A percentile compares a stretch with the other conserved stretches of the same genome.
phyloP scores from a whole-genome alignment of 148 eudicot species.

The Agrostemma githago region DNA sequence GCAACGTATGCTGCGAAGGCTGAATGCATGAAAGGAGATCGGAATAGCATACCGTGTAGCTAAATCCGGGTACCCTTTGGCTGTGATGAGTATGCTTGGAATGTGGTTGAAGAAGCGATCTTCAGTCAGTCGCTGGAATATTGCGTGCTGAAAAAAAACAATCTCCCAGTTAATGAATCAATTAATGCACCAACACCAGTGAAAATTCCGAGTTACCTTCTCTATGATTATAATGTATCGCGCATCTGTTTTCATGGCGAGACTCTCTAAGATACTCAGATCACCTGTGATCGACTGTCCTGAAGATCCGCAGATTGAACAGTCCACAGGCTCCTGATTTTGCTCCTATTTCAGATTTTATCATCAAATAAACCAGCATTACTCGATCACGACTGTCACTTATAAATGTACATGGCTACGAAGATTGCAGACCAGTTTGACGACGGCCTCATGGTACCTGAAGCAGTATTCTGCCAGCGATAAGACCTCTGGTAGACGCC shows the following conservation, averaged over 20 bases:
- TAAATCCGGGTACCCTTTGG: constrained; percentile 94
- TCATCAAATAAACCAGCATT: not conserved
- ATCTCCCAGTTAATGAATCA: constrained; percentile 7
- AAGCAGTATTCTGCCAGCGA: constrained; percentile 77
- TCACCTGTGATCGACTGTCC: constrained; percentile 92
- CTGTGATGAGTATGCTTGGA: constrained; percentile 92
- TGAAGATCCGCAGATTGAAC: constrained; percentile 76
- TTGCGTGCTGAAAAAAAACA: constrained; percentile 64
- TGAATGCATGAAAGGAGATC: not conserved
- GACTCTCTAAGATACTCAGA: constrained; percentile 54
- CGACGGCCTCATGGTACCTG: constrained; percentile 36
- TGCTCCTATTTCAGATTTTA: constrained; percentile 53
- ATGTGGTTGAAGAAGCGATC: constrained; percentile 84
- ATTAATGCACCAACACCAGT: constrained; percentile 2
- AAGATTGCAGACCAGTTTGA: not conserved
- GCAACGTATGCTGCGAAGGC: not conserved
- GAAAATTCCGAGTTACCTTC: constrained; percentile 47
- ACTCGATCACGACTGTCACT: not conserved
- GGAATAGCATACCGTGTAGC: constrained; percentile 66
- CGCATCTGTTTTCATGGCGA: constrained; percentile 78
- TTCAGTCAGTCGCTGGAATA: constrained; percentile 93
- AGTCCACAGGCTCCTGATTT: constrained; percentile 71
- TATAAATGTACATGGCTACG: not conserved
- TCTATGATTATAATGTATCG: constrained; percentile 86
- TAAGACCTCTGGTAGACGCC: constrained; percentile 93